These are phyloP conservation scores for Ilyonectria sp. DNA, from an alignment of 2,329 filamentous ascomycete species.

Conservation along the genomic window DNA sequence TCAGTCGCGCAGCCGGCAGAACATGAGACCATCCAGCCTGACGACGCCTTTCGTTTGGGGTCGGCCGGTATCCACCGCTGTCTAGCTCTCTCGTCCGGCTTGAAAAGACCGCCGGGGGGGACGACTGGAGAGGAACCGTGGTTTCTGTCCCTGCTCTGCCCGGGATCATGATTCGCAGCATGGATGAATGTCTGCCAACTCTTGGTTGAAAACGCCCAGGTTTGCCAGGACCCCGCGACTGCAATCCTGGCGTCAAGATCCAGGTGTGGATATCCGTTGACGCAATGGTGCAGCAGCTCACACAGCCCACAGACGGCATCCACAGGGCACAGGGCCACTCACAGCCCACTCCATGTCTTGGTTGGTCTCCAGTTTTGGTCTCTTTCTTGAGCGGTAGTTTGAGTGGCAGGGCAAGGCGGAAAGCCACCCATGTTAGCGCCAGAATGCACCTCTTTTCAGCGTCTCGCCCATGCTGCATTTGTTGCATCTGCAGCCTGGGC, in stretches of 20 bases:
- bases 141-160: neutral
- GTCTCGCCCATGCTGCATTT: constrained; percentile 32
- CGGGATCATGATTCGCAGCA: neutral
- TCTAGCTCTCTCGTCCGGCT: constrained; percentile 29
- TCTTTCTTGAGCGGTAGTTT: constrained; percentile 26
- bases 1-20: constrained; percentile 44
- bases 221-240: constrained; percentile 1
- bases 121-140: neutral
- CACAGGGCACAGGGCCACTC: constrained; percentile 10
- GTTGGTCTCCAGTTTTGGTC: constrained; percentile 6
- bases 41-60: constrained; percentile 23
- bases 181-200: constrained; percentile 9
- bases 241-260: constrained; percentile 13
- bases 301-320: constrained; percentile 23
- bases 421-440: constrained; percentile 35
- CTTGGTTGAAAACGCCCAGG: constrained; percentile 10
- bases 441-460: constrained; percentile 29
- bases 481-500: constrained; percentile 6
- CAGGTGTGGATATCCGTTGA: constrained; percentile 44
- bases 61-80: constrained; percentile 30
- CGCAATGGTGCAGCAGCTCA: constrained; percentile 49
- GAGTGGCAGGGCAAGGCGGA: constrained; percentile 41
- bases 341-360: constrained; percentile 20
- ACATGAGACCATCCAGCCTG: constrained; percentile 47
- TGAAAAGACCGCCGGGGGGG: neutral